These are phyloP conservation scores for Botrytis medusae DNA, from an alignment of 2,329 filamentous ascomycete genomes.

Conservation along the genomic window DNA sequence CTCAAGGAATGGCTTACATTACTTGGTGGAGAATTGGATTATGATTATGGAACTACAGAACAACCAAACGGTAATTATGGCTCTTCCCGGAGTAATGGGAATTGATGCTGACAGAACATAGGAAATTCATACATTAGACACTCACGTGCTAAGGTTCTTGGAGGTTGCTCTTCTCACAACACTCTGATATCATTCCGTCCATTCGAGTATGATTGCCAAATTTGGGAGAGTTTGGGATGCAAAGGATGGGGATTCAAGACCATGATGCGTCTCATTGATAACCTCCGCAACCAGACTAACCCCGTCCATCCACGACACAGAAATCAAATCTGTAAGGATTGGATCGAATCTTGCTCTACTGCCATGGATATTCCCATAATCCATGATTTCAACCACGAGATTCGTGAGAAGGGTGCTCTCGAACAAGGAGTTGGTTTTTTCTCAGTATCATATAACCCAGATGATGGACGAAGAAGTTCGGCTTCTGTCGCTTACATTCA, in stretches of 20 bases:
- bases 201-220: conserved; percentile 82
- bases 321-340: conserved; percentile 90
- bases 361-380: conserved; percentile 80
- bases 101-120: conserved; percentile 39
- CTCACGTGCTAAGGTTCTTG: conserved; percentile 87
- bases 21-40: conserved; percentile 84
- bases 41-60: conserved; percentile 82
- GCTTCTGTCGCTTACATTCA: conserved; percentile 92
- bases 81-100: background rate
- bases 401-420: conserved; percentile 69
- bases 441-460: conserved; percentile 87
- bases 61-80: conserved; percentile 84
- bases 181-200: conserved; percentile 91
- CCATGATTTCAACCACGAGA: conserved; percentile 83
- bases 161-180: conserved; percentile 92
- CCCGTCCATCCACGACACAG: conserved; percentile 81
- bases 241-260: conserved; percentile 84
- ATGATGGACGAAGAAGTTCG: conserved; percentile 79
- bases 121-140: conserved; percentile 91
- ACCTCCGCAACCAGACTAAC: conserved; percentile 85
- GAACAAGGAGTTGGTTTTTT: conserved; percentile 84
- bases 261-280: conserved; percentile 78
- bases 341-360: conserved; percentile 76
- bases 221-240: conserved; percentile 81
- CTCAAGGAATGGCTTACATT: conserved; percentile 84